Evolutionary conservation across 2,329 filamentous ascomycete species (phyloP), one percentile per base, ranked within the genome.

Genomic region (Endoconidiophora polonica): DNA sequence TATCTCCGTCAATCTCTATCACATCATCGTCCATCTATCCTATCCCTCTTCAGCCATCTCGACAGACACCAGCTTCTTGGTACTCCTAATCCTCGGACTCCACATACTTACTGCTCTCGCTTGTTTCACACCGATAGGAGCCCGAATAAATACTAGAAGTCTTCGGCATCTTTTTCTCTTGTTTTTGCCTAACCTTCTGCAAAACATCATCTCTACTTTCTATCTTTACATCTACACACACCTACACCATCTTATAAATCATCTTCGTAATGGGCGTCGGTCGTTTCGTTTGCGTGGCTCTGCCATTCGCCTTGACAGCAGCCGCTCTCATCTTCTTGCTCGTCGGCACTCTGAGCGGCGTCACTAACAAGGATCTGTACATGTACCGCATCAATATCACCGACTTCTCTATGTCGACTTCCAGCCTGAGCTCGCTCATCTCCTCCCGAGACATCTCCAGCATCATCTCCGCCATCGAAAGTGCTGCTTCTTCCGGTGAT

Each of bases 241-340:
- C 33, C 36, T n/a, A 6, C 16, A 14, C 9, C 39, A 26, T 7
- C 23, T 22, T 41, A 33, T 9, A 5, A 2, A 29, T 20, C n/a
- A 18, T 23, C 18, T 26, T 48, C 63, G 62, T 56, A 55, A 74
- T 74, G 71, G 65, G 81, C 67, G 72, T 76, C 61, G 88, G 86
- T 58, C 78, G 90, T 61, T 77, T 90, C 59, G 70, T 84, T 63
- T 95, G 87, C 68, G 91, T 96, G 66, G 76, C 84, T 66, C 70
- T 87, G 69, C 90, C 90, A 54, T 87, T 94, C 67, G 70, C 77
- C 56, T 74, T 94, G 60, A 90, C 86, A 18, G 67, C 91, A 58
- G 83, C 74, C 55, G 81, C 83, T 53, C 71, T 95, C 59, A 68
- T 91, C 59, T 83, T 82, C 57, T 65, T 81, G 56, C 65, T 79